phyloP scores from a whole-genome alignment of 257 asterid genomes.

The Solanum raphanifolium region DNA sequence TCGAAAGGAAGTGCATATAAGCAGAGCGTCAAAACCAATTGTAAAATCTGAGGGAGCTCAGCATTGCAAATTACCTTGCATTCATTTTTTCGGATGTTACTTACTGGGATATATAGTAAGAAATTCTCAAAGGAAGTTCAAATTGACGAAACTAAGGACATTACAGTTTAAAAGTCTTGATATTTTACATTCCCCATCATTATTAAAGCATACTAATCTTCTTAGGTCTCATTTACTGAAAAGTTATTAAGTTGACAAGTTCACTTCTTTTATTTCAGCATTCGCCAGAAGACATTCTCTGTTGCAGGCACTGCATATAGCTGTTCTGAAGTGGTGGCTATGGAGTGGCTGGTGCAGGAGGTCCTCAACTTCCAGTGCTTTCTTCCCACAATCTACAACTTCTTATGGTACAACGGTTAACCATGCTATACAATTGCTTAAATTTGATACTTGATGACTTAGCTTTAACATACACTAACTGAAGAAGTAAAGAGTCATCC shows the following conservation, averaged over 20 bases:
- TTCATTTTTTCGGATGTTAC: neutral
- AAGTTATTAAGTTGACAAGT: neutral
- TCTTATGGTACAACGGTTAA: constrained; percentile 51
- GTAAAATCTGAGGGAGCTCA: neutral
- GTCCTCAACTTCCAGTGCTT: constrained; percentile 79
- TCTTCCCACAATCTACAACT: constrained; percentile 80
- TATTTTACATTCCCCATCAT: neutral
- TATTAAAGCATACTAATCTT: neutral
- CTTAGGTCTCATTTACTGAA: neutral
- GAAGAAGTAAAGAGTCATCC: neutral
- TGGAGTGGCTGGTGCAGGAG: constrained; percentile 99
- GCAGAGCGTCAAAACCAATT: neutral
- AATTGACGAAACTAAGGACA: neutral
- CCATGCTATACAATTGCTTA: neutral
- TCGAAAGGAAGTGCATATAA: neutral
- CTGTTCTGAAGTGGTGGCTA: constrained; percentile 87
- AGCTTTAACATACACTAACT: neutral
- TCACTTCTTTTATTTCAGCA: constrained; percentile 26
- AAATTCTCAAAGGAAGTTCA: neutral
- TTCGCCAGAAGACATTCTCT: constrained; percentile 38
- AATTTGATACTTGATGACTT: neutral
- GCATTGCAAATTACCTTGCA: neutral
- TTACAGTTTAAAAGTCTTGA: neutral
- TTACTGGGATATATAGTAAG: neutral
- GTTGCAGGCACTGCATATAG: constrained; percentile 49